Conservation (phyloP, 805 yeast species). For the Ogataea glucozyma region DNA sequence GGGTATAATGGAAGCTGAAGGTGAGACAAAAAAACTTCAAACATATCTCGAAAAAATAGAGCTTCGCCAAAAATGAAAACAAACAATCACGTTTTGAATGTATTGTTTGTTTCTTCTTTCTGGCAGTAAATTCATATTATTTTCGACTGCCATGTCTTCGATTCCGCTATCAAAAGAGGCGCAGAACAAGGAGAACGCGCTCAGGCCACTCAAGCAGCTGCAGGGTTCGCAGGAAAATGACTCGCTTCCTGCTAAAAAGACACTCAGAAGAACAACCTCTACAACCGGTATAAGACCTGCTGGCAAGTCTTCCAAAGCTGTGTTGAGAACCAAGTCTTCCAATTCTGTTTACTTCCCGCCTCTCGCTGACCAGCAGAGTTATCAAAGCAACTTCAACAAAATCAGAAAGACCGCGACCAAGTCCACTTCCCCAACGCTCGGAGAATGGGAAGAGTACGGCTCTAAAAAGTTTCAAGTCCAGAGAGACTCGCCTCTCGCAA, state of each 20-base stretch:
- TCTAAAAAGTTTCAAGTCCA: constrained; percentile 36
- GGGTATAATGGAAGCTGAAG: no score
- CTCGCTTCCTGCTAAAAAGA: constrained; percentile 11
- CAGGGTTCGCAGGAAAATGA: constrained; percentile 16
- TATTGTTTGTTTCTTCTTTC: background rate
- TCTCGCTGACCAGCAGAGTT: constrained; percentile 1
- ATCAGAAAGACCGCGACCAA: constrained; percentile 18
- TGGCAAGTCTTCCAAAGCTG: constrained; percentile 21
- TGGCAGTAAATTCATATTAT: background rate
- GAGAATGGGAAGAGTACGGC: constrained; percentile 14
- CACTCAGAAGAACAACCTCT: constrained; percentile 16
- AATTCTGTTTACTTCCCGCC: constrained; percentile 23
- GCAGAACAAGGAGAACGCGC: constrained; percentile 24
- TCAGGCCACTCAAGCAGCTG: constrained; percentile 10
- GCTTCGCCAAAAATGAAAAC: background rate
- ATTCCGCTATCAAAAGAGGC: constrained; percentile 13
- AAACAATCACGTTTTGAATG: background rate
- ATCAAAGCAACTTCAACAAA: constrained; percentile 22
- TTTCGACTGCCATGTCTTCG: constrained; percentile 16
- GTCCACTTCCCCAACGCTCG: constrained; percentile 8
- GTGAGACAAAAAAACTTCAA: background rate
- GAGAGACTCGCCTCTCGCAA: constrained; percentile 31
- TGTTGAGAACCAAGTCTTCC: constrained; percentile 28
- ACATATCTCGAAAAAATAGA: background rate
- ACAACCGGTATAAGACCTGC: constrained; percentile 13